These are phyloP conservation scores for Taiozyma sp. DNA, from an alignment of 1,139 yeast species.

Conservation along the genomic window DNA sequence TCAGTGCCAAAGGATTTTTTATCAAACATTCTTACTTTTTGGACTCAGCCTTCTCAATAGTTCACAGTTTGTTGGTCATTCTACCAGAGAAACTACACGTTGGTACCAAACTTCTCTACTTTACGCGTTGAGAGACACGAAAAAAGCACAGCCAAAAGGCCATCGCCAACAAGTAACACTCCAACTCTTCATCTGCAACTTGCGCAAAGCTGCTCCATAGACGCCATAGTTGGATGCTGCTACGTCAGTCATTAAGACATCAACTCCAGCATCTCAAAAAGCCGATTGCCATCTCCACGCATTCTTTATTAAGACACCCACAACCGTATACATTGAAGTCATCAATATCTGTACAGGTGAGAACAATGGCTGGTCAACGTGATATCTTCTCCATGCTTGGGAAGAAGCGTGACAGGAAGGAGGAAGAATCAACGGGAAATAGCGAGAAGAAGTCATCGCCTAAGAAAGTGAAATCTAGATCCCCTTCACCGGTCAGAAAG, in stretches of 20 bases:
- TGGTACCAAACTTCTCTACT: too few species aligned
- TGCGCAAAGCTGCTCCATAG: background rate
- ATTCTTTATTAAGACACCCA: background rate
- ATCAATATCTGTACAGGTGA: background rate
- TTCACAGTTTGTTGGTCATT: too few species aligned
- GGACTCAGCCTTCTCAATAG: too few species aligned
- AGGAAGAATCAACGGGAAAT: background rate
- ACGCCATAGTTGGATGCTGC: background rate
- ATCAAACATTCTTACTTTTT: too few species aligned
- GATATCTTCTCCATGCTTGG: constrained; percentile 21
- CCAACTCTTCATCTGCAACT: background rate
- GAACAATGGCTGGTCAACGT: constrained; percentile 2
- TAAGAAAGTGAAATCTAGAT: constrained; percentile 1
- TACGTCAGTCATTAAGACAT: background rate
- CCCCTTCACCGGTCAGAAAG: background rate
- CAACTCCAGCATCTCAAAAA: background rate
- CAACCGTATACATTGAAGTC: background rate
- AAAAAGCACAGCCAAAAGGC: background rate
- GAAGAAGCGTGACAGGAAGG: constrained; percentile 5
- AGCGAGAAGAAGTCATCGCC: background rate
- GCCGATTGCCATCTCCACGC: background rate
- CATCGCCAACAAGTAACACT: background rate
- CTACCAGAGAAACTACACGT: too few species aligned
- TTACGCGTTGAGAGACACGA: background rate
- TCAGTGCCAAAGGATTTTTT: too few species aligned